These are phyloP conservation scores for Rhodotorula sp. DNA, from an alignment of 1,284 basidiomycete genomes.

Conservation along the genomic window DNA sequence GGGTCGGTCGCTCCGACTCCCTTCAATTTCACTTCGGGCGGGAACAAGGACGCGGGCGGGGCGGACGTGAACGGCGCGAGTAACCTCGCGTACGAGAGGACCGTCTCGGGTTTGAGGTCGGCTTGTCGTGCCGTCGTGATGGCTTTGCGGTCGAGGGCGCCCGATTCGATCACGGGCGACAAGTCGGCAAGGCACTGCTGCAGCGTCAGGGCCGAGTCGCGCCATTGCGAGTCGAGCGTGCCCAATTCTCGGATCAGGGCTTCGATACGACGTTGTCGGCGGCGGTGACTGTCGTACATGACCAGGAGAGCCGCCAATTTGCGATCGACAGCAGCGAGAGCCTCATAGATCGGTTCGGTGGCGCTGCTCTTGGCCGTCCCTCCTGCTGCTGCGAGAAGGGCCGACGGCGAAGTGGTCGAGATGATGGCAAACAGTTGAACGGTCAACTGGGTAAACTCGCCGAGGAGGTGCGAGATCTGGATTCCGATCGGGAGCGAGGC, in stretches of 20 bases:
- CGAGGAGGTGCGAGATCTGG: conserved; percentile 31
- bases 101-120: background rate
- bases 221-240: conserved; percentile 7
- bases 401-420: conserved; percentile 9
- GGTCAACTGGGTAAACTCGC: conserved; percentile 23
- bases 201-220: conserved; percentile 7
- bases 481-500: conserved; percentile 25
- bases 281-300: conserved; percentile 29
- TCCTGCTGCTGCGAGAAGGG: background rate
- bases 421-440: conserved; percentile 30
- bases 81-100: conserved; percentile 43
- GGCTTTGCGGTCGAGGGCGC: conserved; percentile 18
- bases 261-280: conserved; percentile 17
- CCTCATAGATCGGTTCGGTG: conserved; percentile 9
- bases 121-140: conserved; percentile 7
- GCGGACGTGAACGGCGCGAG: conserved; percentile 46
- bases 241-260: conserved; percentile 9
- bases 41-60: conserved; percentile 38
- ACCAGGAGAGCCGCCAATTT: conserved; percentile 23
- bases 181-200: conserved; percentile 6
- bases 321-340: conserved; percentile 16
- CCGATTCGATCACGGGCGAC: conserved; percentile 25
- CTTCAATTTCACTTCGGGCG: conserved; percentile 21
- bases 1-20: conserved; percentile 33
- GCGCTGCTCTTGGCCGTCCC: background rate